Conservation (phyloP, 345 rosid genomes). For the Sonneratia alba region DNA sequence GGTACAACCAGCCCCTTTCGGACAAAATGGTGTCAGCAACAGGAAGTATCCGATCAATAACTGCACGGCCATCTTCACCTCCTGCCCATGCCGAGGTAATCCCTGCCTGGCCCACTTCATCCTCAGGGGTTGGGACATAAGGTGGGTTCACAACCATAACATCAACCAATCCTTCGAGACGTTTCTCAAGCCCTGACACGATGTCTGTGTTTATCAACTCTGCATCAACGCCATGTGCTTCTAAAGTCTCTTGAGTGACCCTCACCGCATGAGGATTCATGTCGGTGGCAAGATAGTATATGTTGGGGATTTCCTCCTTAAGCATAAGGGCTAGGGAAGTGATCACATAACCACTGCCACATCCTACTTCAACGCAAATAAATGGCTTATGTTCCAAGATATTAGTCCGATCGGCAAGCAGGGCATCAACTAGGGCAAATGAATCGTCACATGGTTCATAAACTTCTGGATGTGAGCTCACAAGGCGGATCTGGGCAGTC, state of each 20-base stretch:
- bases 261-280: conserved; percentile 49
- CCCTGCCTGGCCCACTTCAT: conserved; percentile 53
- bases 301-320: conserved; percentile 23
- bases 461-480: conserved; percentile 77
- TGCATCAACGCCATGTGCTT: conserved; percentile 61
- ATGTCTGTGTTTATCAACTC: conserved; percentile 53
- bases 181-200: conserved; percentile 60
- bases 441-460: conserved; percentile 95
- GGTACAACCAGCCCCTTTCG: conserved; percentile 68
- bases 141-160: conserved; percentile 91
- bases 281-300: conserved; percentile 59
- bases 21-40: conserved; percentile 49
- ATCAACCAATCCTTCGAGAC: conserved; percentile 55
- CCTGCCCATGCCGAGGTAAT: conserved; percentile 88
- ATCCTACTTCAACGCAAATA: conserved; percentile 70
- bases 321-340: conserved; percentile 77
- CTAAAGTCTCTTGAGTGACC: conserved; percentile 49
- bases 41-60: conserved; percentile 32
- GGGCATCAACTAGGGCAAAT: conserved; percentile 79
- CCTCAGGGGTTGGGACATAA: conserved; percentile 87
- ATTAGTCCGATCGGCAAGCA: conserved; percentile 54
- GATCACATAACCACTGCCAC: conserved; percentile 82
- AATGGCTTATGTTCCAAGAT: conserved; percentile 50
- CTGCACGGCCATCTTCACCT: conserved; percentile 46
- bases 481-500: conserved; percentile 65